These are phyloP conservation scores for Leptographium radiaticola DNA, from an alignment of 2,329 filamentous ascomycete genomes.

Conservation along the genomic window DNA sequence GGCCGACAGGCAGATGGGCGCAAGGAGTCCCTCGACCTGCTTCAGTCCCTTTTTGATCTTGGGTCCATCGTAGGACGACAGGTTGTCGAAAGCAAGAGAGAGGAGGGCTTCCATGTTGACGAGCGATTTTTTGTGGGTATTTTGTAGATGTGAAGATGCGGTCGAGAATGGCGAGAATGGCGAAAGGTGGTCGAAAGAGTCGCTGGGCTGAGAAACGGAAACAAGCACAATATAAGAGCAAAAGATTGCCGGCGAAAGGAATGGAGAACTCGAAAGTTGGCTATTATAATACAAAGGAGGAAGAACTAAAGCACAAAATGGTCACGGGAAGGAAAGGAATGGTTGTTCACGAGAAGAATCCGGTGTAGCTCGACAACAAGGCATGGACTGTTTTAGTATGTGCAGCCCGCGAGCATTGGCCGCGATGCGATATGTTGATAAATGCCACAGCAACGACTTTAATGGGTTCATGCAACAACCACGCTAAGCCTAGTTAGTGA, in stretches of 20 bases:
- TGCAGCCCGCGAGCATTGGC: background rate
- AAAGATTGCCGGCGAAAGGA: background rate
- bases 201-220: background rate
- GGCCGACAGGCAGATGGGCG: slow-evolving; percentile 77
- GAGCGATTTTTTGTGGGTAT: background rate
- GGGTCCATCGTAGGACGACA: slow-evolving; percentile 77
- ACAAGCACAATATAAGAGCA: background rate
- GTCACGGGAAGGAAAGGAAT: background rate
- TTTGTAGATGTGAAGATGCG: background rate
- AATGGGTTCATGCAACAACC: background rate
- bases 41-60: slow-evolving; percentile 90
- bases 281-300: background rate
- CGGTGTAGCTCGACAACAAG: background rate
- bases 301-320: background rate
- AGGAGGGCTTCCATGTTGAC: slow-evolving; percentile 74
- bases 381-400: background rate
- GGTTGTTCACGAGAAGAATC: background rate
- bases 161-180: background rate
- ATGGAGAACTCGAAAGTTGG: background rate
- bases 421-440: slow-evolving; percentile 6
- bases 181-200: background rate
- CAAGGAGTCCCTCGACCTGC: slow-evolving; percentile 86
- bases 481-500: background rate
- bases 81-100: slow-evolving; percentile 89
- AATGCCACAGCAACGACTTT: slow-evolving; percentile 14